Evolutionary conservation across 805 yeast genomes (phyloP).

Genomic region (Yarrowia deformans): DNA sequence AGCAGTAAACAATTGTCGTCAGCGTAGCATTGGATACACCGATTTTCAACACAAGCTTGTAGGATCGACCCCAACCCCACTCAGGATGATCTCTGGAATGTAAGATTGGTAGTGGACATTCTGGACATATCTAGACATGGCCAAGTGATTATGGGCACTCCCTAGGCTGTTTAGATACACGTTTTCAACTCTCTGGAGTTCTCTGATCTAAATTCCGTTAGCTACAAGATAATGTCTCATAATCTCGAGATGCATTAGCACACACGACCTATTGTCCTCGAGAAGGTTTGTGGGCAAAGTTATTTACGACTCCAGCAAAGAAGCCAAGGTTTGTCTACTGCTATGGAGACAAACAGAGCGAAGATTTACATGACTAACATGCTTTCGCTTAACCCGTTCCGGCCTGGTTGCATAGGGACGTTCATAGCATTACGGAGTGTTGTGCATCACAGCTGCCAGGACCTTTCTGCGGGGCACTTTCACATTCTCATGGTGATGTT

Average conservation of each 20-base stretch:
- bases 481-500: neutral
- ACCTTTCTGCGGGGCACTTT: neutral
- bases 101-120: too few species aligned
- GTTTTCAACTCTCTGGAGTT: too few species aligned
- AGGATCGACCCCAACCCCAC: neutral
- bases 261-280: slow-evolving; percentile 3
- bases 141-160: too few species aligned
- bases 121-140: too few species aligned
- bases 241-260: neutral
- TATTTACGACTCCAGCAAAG: neutral
- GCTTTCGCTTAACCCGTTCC: slow-evolving; percentile 14
- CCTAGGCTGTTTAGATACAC: too few species aligned
- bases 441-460: neutral
- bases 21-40: neutral
- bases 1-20: neutral
- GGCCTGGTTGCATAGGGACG: neutral
- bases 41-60: slow-evolving; percentile 9
- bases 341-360: neutral
- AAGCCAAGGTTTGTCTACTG: neutral
- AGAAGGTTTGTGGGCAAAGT: neutral
- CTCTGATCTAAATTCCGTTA: too few species aligned
- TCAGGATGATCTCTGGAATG: neutral
- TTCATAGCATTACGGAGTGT: neutral
- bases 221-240: neutral
- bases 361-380: slow-evolving; percentile 9